Evolutionary conservation across 1,284 basidiomycete species (phyloP).

Genomic region (Hemileia vastatrix): DNA sequence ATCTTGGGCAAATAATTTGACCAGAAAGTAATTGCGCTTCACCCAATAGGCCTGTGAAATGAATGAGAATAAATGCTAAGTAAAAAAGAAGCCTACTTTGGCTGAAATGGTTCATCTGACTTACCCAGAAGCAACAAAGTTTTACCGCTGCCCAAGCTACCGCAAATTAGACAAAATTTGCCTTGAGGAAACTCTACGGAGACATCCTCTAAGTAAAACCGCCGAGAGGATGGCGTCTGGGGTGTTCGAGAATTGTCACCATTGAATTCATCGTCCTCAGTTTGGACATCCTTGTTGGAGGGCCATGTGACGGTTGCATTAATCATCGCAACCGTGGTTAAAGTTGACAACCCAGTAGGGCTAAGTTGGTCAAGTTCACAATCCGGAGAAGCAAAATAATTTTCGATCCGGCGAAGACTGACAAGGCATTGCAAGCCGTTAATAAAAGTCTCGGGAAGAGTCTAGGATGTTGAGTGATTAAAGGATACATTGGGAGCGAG

Average conservation of each 20-base stretch:
- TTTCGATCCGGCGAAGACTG: constrained; percentile 18
- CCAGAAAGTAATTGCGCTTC: not conserved
- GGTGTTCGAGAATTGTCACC: not conserved
- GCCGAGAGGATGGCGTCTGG: constrained; percentile 2
- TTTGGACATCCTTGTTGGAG: not conserved
- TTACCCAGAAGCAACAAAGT: constrained; percentile 35
- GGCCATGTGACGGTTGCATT: constrained; percentile 1
- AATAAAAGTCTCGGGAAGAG: constrained; percentile 16
- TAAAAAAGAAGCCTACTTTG: constrained; percentile 24
- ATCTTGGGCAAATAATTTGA: constrained; percentile 1
- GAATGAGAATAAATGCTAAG: constrained; percentile 18
- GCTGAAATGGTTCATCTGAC: constrained; percentile 34
- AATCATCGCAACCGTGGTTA: not conserved
- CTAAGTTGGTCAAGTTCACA: not conserved
- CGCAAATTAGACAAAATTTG: constrained; percentile 30
- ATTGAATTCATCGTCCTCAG: not conserved
- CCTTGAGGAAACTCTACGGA: constrained; percentile 27
- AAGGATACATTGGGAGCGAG: not conserved
- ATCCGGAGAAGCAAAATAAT: constrained; percentile 23
- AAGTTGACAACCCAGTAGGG: not conserved
- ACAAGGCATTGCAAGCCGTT: constrained; percentile 6
- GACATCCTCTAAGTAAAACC: constrained; percentile 31
- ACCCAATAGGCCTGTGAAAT: not conserved
- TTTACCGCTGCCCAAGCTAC: constrained; percentile 36
- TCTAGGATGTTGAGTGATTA: constrained; percentile 24